Evolutionary conservation across 495 filamentous ascomycete genomes (phyloP).

Genomic region (Podospora anserina): DNA sequence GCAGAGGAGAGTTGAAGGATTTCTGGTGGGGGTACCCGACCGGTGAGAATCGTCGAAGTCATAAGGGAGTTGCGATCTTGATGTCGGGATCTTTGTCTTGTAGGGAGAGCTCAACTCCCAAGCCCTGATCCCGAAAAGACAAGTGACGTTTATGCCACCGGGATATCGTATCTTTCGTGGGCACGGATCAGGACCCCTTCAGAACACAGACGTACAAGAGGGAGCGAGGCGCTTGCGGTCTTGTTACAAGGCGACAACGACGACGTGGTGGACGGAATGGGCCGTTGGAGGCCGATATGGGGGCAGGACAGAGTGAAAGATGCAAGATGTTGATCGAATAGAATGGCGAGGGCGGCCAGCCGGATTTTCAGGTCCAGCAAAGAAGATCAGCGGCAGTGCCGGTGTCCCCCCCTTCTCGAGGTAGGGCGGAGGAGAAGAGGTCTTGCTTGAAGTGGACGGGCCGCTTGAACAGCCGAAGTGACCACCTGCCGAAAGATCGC

Average conservation of each 20-base stretch:
- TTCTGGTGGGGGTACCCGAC: conserved; percentile 1
- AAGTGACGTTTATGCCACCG: conserved; percentile 6
- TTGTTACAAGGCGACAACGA: not conserved
- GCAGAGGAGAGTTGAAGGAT: not conserved
- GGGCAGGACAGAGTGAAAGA: not conserved
- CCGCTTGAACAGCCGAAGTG: not conserved
- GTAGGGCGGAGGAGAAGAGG: not conserved
- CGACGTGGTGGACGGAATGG: not conserved
- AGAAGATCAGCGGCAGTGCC: conserved; percentile 16
- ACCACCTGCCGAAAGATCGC: not conserved
- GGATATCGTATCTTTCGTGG: not conserved
- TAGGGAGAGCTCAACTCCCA: not conserved
- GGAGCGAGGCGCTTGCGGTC: not conserved
- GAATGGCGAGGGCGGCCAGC: conserved; percentile 9
- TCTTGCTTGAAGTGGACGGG: not conserved
- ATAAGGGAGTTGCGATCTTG: not conserved
- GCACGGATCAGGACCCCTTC: not conserved
- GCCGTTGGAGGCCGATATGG: not conserved
- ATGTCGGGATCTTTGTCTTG: not conserved
- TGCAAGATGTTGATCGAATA: not conserved
- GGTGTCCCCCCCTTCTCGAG: conserved; percentile 1
- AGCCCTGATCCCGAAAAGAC: not conserved
- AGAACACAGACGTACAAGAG: conserved; percentile 16
- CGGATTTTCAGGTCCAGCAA: conserved; percentile 2
- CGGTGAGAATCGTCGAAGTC: not conserved